phyloP scores from a whole-genome alignment of 192 early-diverging fungal genomes.

The Mycoemilia scoparia region DNA sequence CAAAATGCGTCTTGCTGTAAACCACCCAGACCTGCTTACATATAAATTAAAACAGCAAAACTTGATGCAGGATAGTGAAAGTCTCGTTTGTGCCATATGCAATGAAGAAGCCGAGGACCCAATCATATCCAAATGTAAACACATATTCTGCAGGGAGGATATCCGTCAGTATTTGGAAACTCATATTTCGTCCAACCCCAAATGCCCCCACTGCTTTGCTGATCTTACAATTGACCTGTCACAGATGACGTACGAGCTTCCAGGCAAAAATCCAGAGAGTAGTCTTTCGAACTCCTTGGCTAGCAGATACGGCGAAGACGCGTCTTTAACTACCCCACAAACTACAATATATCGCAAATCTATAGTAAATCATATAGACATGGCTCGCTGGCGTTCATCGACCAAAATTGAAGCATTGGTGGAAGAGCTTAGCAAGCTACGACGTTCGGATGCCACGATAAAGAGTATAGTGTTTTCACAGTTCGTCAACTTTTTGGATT shows the following conservation, averaged over 20 bases:
- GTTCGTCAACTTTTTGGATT: slow-evolving; percentile 77
- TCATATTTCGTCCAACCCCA: no score
- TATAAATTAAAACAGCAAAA: no score
- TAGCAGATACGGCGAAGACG: slow-evolving; percentile 1
- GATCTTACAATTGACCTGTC: slow-evolving; percentile 53
- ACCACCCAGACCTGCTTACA: slow-evolving; percentile 66
- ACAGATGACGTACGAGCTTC: slow-evolving; percentile 32
- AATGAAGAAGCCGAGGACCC: slow-evolving; percentile 78
- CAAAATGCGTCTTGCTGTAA: slow-evolving; percentile 74
- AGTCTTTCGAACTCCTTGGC: slow-evolving; percentile 24
- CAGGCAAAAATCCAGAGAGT: no score
- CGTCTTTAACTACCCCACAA: slow-evolving; percentile 25
- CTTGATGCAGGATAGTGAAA: slow-evolving; percentile 42
- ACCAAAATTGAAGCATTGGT: slow-evolving; percentile 92
- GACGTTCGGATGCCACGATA: slow-evolving; percentile 48
- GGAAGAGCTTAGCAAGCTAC: slow-evolving; percentile 61
- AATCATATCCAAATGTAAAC: slow-evolving; percentile 63
- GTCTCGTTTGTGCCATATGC: slow-evolving; percentile 72
- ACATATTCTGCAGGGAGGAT: slow-evolving; percentile 81
- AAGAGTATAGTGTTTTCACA: slow-evolving; percentile 73
- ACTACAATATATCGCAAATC: slow-evolving; percentile 34
- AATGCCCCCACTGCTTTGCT: slow-evolving; percentile 71
- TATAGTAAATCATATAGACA: slow-evolving; percentile 86
- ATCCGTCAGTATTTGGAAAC: slow-evolving; percentile 34
- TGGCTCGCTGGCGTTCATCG: slow-evolving; percentile 68